Conservation (phyloP, 345 rosid species). For the Gossypium ekmanianum region DNA sequence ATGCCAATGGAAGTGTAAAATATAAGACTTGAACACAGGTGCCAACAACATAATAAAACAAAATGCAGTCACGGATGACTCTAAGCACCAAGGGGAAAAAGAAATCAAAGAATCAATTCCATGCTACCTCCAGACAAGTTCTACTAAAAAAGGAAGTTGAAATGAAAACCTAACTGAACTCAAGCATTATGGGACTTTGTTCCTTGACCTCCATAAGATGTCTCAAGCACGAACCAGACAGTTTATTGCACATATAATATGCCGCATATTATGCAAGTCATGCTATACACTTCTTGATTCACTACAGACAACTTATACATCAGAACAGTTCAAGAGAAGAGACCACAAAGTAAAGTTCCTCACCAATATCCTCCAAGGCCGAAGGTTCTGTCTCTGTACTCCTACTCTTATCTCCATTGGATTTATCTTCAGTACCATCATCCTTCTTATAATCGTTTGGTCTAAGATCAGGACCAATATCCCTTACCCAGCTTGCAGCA, state of each 20-base stretch:
- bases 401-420: constrained; percentile 17
- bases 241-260: not conserved
- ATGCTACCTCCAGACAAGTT: not conserved
- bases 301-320: not conserved
- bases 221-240: not conserved
- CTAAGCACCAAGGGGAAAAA: not conserved
- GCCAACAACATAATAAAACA: not conserved
- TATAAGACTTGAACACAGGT: not conserved
- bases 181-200: not conserved
- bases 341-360: constrained; percentile 13
- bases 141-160: not conserved
- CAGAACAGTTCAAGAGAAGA: not conserved
- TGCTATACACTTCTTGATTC: not conserved
- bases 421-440: constrained; percentile 41
- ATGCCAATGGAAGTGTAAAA: not conserved
- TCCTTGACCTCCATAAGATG: constrained; percentile 4
- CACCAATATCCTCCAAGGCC: constrained; percentile 84
- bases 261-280: not conserved
- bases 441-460: constrained; percentile 74
- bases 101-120: not conserved
- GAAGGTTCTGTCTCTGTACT: constrained; percentile 60
- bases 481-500: constrained; percentile 88
- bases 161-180: constrained; percentile 3
- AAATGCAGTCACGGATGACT: not conserved
- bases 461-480: constrained; percentile 92